Evolutionary conservation across 345 rosid genomes (phyloP).

Genomic region (Eucalyptus marginata): DNA sequence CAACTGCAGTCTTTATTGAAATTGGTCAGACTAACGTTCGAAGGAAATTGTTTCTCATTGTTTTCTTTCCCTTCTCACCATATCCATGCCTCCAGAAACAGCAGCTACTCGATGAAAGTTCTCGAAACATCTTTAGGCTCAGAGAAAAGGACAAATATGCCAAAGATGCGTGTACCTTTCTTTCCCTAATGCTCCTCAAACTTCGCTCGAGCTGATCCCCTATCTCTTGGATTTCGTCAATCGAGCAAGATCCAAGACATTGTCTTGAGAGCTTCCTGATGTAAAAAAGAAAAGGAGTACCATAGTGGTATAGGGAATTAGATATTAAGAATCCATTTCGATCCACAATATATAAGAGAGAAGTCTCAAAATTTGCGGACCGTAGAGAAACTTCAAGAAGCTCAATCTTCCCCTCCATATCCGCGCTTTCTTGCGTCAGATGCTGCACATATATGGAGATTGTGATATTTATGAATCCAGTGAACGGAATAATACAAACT

Average conservation of each 20-base stretch:
- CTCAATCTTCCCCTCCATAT: constrained; percentile 37
- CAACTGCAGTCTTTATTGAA: background rate
- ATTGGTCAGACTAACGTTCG: background rate
- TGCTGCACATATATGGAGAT: constrained; percentile 14
- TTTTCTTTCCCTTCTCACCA: background rate
- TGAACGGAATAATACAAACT: background rate
- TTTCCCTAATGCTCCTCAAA: constrained; percentile 32
- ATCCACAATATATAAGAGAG: background rate
- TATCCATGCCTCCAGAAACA: background rate
- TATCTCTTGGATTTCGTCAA: constrained; percentile 17
- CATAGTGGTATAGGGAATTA: background rate
- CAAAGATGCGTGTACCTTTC: constrained; percentile 28
- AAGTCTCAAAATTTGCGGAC: constrained; percentile 5
- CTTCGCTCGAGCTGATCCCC: constrained; percentile 26
- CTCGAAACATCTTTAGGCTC: background rate
- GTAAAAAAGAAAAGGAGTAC: background rate
- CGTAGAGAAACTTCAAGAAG: constrained; percentile 30
- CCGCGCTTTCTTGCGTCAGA: constrained; percentile 18
- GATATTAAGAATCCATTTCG: background rate
- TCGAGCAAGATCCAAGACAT: constrained; percentile 21
- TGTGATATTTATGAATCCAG: background rate
- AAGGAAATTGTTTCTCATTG: background rate
- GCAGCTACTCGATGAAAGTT: background rate
- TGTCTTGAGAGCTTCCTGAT: constrained; percentile 48
- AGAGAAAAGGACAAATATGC: background rate